Base-by-base conservation (phyloP, 225 moss, liverwort and hornwort species). In the Pleurozium schreberi region DNA sequence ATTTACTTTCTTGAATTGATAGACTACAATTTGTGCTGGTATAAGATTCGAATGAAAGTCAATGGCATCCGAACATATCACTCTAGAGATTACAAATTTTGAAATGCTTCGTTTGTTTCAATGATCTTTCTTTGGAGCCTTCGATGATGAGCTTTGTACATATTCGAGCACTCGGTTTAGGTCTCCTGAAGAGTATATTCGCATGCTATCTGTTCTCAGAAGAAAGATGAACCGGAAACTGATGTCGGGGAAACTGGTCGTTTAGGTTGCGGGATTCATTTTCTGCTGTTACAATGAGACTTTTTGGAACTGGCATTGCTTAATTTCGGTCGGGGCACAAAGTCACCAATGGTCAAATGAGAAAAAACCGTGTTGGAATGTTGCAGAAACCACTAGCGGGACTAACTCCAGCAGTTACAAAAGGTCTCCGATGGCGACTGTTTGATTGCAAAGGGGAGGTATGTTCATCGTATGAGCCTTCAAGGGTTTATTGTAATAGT, bases 371-470 rank as follows among this genome's bases (percentile, higher is more conserved):
- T 88, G 60, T 71, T 82, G 91, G 68, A 28, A 75, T 84, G 65
- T 50, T 91, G 90, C 93, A 91, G 93, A 95, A 93, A 84, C 89
- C 95, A 83, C 88, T 90, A 73, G 95, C 94, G 86, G 95, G 95
- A 84, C 85, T 95, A 49, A 86, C 85, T 85, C 94, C 94, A 81
- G 91, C 90, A 81, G 96, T 94, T 45, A 95, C 95, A 17, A 58
- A 95, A 88, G 98, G 97, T 58, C 92, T 99, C 50, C 94, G 96
- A 92, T 99, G 99, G 99, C 96, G 99, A 64, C 95, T 99, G 49
- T 97, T 99, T 89, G 97, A 97, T 95, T 96, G 96, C 28, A 90
- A 96, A 80, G 99, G 96, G 82, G 94, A 97, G 96, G 97, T 99
- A 86, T 50, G 91, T 60, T 81, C 49, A 27, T 5, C 21, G 5